Conservation (phyloP, 2,329 filamentous ascomycete species). For the Podosphaera fusca region DNA sequence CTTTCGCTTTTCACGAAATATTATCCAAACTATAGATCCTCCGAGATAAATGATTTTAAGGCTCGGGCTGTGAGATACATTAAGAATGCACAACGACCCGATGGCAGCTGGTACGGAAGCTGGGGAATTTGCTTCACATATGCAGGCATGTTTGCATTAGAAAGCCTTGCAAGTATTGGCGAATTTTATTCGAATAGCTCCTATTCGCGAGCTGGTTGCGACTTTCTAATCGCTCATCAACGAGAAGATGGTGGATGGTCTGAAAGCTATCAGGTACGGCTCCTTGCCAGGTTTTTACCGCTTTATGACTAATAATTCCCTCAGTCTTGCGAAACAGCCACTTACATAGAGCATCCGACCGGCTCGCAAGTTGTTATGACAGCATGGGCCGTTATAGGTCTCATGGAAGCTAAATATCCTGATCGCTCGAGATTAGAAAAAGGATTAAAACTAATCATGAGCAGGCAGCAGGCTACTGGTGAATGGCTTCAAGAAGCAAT, state of each 20-base stretch:
- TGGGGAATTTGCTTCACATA: conserved; percentile 99
- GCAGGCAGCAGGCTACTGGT: conserved; percentile 64
- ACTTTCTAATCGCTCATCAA: conserved; percentile 70
- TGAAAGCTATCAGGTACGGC: conserved; percentile 55
- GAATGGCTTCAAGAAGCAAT: conserved; percentile 93
- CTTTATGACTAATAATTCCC: conserved; percentile 4
- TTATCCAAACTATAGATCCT: conserved; percentile 56
- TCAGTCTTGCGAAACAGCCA: conserved; percentile 51
- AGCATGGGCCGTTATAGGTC: conserved; percentile 63
- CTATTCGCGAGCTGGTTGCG: conserved; percentile 49
- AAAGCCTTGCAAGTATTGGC: conserved; percentile 59
- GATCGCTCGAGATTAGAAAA: conserved; percentile 46
- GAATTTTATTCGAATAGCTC: conserved; percentile 59
- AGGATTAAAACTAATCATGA: conserved; percentile 63
- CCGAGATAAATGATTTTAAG: conserved; percentile 55
- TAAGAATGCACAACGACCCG: conserved; percentile 47
- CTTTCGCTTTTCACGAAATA: conserved; percentile 59
- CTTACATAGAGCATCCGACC: conserved; percentile 50
- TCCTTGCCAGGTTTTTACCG: background rate
- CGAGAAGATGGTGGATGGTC: conserved; percentile 86
- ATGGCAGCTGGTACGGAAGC: conserved; percentile 93
- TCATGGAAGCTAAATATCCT: conserved; percentile 67
- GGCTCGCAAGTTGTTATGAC: conserved; percentile 85
- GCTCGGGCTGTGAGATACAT: conserved; percentile 60
- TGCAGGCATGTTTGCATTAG: conserved; percentile 85